A percentile compares a stretch with the other conserved stretches of the same genome.
Evolutionary conservation across 2,329 filamentous ascomycete species (phyloP).

Genomic region (Neofusicoccum cordaticola): DNA sequence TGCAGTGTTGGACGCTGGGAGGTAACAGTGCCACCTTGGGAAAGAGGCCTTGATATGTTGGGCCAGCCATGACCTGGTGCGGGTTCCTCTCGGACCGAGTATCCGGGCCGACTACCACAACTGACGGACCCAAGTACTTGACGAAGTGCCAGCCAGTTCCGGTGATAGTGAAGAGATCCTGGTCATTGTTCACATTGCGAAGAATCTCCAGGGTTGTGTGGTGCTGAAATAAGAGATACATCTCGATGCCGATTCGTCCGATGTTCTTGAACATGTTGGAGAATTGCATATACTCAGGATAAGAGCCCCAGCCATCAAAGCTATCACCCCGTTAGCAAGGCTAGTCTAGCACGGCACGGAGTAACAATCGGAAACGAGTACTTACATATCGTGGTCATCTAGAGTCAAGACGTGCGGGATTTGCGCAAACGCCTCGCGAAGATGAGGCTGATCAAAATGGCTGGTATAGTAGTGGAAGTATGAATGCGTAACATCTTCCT

Average conservation of each 20-base stretch:
- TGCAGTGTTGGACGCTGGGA: conserved; percentile 89
- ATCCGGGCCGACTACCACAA: conserved; percentile 86
- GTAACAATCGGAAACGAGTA: not conserved
- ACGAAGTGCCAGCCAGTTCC: conserved; percentile 99
- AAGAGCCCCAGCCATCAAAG: conserved; percentile 95
- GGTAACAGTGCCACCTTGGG: conserved; percentile 90
- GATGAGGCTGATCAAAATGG: conserved; percentile 93
- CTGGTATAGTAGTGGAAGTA: conserved; percentile 99
- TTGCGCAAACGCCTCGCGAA: conserved; percentile 94
- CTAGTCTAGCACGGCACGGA: conserved; percentile 18
- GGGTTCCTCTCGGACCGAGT: conserved; percentile 89
- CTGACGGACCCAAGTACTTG: conserved; percentile 88
- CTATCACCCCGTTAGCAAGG: conserved; percentile 50
- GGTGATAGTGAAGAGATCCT: conserved; percentile 92
- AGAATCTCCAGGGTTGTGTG: conserved; percentile 94
- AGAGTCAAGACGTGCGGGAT: conserved; percentile 92
- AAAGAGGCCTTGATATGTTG: conserved; percentile 95
- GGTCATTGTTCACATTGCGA: conserved; percentile 81
- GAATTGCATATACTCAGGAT: conserved; percentile 97
- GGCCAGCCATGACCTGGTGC: conserved; percentile 88
- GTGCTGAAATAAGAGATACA: conserved; percentile 98
- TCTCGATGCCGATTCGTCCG: conserved; percentile 88
- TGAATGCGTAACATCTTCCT: conserved; percentile 92
- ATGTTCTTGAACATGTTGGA: conserved; percentile 99
- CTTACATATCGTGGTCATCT: conserved; percentile 85